Percentiles rank a stretch among this genome's conserved stretches.
Conservation (phyloP, 345 rosid genomes). For the Populus alba region DNA sequence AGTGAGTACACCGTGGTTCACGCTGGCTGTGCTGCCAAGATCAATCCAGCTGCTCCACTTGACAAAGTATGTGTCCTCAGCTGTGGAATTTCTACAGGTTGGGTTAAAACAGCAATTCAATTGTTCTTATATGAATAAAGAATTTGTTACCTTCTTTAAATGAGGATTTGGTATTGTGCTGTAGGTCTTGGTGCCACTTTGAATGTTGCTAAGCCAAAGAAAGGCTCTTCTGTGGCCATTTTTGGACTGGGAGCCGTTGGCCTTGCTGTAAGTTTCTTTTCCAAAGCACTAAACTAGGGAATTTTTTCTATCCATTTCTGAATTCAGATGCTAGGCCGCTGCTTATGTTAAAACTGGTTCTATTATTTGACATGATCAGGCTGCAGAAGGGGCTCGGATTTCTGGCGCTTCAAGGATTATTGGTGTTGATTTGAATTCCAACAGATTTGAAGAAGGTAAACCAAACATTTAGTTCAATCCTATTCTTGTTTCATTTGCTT, state of each 20-base stretch:
- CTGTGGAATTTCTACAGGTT: conserved; percentile 43
- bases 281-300: background rate
- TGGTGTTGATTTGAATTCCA: conserved; percentile 40
- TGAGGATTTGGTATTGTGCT: background rate
- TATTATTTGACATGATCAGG: conserved; percentile 12
- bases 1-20: conserved; percentile 41
- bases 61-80: conserved; percentile 44
- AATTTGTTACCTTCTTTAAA: background rate
- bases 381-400: conserved; percentile 37
- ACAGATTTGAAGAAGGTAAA: conserved; percentile 23
- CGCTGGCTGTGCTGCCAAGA: conserved; percentile 36
- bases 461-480: background rate
- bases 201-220: conserved; percentile 39
- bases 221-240: conserved; percentile 40
- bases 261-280: conserved; percentile 31
- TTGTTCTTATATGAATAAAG: background rate
- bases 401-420: conserved; percentile 43
- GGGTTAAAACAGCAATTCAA: background rate
- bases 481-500: background rate
- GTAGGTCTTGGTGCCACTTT: conserved; percentile 41
- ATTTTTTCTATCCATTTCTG: background rate
- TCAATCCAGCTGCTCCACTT: conserved; percentile 38
- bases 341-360: background rate
- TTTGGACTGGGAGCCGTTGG: conserved; percentile 47
- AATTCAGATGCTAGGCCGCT: too few relatives aligned